These are phyloP conservation scores for Suhomyces sp. DNA, from an alignment of 805 yeast genomes.

Conservation along the genomic window DNA sequence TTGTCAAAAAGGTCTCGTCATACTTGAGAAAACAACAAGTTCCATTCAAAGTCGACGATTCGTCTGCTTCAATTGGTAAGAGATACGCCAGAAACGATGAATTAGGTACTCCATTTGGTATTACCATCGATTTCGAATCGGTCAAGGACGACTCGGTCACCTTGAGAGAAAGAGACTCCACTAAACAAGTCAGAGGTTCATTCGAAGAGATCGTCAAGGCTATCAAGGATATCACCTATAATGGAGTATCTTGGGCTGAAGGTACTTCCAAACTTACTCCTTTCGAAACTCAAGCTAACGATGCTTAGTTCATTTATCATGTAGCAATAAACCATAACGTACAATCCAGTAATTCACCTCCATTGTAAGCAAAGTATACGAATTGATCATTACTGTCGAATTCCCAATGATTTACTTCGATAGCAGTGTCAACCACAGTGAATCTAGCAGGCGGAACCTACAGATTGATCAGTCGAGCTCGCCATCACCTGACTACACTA, in stretches of 20 bases:
- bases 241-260: conserved; percentile 77
- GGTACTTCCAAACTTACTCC: conserved; percentile 72
- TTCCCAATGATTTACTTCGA: too few species aligned
- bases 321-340: not conserved
- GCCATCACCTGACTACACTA: too few species aligned
- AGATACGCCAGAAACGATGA: conserved; percentile 98
- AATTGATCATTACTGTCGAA: too few species aligned
- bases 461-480: too few species aligned
- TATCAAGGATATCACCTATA: conserved; percentile 70
- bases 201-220: conserved; percentile 68
- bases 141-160: conserved; percentile 85
- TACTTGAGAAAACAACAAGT: conserved; percentile 75
- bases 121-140: conserved; percentile 94
- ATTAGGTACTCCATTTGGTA: conserved; percentile 97
- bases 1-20: conserved; percentile 65
- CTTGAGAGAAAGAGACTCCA: conserved; percentile 94
- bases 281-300: conserved; percentile 67
- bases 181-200: conserved; percentile 93
- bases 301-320: conserved; percentile 7
- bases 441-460: too few species aligned
- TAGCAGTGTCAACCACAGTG: too few species aligned
- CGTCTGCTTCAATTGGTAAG: conserved; percentile 96
- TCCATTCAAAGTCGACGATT: conserved; percentile 94
- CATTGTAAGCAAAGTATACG: too few species aligned
- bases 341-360: too few species aligned